Evolutionary conservation across 305 asterid genomes (phyloP).

Genomic region (Fraxinus dipetala): DNA sequence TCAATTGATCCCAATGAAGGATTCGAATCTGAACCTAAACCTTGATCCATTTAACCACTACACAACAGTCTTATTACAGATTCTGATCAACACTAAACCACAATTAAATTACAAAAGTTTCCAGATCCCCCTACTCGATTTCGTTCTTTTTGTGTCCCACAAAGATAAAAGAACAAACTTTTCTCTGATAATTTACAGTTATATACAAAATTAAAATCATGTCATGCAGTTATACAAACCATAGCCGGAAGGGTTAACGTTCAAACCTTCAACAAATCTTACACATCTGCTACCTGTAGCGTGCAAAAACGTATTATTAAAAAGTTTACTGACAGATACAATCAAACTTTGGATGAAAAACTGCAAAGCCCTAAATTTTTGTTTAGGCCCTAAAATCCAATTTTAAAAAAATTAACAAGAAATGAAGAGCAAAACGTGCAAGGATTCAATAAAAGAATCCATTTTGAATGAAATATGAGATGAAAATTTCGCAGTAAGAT

Average conservation of each 20-base stretch:
- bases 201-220: constrained; percentile 11
- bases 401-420: background rate
- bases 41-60: constrained; percentile 60
- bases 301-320: constrained; percentile 24
- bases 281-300: constrained; percentile 32
- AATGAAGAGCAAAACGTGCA: background rate
- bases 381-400: constrained; percentile 24
- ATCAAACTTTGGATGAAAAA: constrained; percentile 5
- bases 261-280: constrained; percentile 9
- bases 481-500: background rate
- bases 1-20: constrained; percentile 45
- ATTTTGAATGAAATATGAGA: background rate
- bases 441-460: background rate
- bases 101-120: constrained; percentile 8
- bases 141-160: background rate
- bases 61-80: constrained; percentile 12
- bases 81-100: constrained; percentile 4
- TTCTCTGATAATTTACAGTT: background rate
- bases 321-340: constrained; percentile 4
- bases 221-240: constrained; percentile 16
- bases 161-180: background rate
- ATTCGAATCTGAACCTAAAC: constrained; percentile 45
- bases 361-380: constrained; percentile 32
- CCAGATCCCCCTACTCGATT: constrained; percentile 1
- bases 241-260: constrained; percentile 2